Conservation (phyloP, 2,329 filamentous ascomycete species). For the Hypoxylon sp. region DNA sequence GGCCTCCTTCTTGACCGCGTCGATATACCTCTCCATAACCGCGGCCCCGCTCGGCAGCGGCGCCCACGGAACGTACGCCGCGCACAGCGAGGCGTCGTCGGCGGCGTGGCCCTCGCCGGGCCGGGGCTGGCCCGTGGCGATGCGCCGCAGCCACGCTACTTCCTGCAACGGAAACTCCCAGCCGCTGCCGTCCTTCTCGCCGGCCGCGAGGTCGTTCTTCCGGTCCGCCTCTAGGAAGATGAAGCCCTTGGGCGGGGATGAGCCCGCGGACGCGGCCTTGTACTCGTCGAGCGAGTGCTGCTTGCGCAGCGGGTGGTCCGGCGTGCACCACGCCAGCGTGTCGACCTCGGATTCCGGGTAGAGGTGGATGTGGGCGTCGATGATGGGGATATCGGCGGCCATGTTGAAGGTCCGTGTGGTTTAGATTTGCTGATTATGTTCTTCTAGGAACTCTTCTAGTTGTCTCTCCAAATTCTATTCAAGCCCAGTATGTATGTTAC, state of each 20-base stretch:
- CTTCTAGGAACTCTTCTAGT: neutral
- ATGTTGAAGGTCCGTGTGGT: constrained; percentile 35
- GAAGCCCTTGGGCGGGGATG: constrained; percentile 74
- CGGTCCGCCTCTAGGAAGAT: constrained; percentile 88
- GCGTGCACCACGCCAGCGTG: constrained; percentile 76
- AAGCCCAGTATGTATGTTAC: no score
- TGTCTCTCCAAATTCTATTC: no score
- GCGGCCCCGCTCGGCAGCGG: constrained; percentile 75
- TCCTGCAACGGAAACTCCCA: constrained; percentile 79
- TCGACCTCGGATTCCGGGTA: constrained; percentile 76
- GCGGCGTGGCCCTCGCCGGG: constrained; percentile 68
- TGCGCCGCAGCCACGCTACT: constrained; percentile 73
- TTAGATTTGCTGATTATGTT: constrained; percentile 4
- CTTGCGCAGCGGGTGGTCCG: constrained; percentile 68
- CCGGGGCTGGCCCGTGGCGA: constrained; percentile 70
- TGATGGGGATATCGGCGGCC: constrained; percentile 66
- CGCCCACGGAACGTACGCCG: constrained; percentile 86
- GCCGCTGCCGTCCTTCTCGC: constrained; percentile 61
- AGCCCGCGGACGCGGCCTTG: constrained; percentile 56
- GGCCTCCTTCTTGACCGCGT: constrained; percentile 68
- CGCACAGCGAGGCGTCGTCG: constrained; percentile 66
- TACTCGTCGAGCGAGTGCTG: constrained; percentile 76
- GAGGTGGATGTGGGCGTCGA: constrained; percentile 94
- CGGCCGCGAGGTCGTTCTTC: constrained; percentile 66
- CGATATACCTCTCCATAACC: constrained; percentile 74